A percentile compares a stretch with the other conserved stretches of the same genome.
These are phyloP conservation scores for Paraleonurus japonicus DNA, from an alignment of 257 asterid genomes.

Conservation along the genomic window DNA sequence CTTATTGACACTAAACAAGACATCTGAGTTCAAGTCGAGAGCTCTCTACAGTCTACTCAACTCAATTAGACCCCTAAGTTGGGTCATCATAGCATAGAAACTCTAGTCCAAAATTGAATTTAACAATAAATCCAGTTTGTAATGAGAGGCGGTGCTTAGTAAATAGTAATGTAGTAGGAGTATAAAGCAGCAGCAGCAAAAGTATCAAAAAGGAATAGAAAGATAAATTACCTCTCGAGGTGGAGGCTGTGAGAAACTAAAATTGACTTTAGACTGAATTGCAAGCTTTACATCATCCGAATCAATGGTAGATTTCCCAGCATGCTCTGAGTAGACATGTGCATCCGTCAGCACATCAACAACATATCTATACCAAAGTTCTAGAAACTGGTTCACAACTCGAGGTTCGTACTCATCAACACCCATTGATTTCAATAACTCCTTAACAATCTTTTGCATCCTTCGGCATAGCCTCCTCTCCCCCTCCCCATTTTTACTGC, in stretches of 20 bases:
- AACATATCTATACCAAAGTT: constrained; percentile 76
- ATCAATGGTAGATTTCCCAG: constrained; percentile 62
- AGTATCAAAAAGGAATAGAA: background rate
- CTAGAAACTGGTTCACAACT: constrained; percentile 75
- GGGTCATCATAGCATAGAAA: too few species aligned
- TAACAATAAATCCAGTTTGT: too few species aligned
- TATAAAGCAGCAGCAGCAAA: background rate
- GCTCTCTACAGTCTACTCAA: too few species aligned
- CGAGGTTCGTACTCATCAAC: constrained; percentile 90
- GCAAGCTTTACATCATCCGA: constrained; percentile 90
- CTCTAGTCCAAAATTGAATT: too few species aligned
- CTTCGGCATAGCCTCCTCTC: constrained; percentile 73
- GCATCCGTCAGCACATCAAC: constrained; percentile 80
- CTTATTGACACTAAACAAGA: too few species aligned
- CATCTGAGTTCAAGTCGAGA: too few species aligned
- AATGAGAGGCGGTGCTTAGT: too few species aligned
- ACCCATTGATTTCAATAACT: constrained; percentile 81
- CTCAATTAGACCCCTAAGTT: too few species aligned
- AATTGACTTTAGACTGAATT: constrained; percentile 76
- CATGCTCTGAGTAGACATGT: constrained; percentile 87
- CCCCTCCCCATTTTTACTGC: constrained; percentile 50
- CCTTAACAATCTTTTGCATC: constrained; percentile 88
- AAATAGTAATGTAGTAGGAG: background rate
- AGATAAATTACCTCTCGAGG: constrained; percentile 66
- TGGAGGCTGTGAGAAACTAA: constrained; percentile 95